Base-by-base conservation (phyloP, 768 basidiomycete species). In the Amanita jacksonii region DNA sequence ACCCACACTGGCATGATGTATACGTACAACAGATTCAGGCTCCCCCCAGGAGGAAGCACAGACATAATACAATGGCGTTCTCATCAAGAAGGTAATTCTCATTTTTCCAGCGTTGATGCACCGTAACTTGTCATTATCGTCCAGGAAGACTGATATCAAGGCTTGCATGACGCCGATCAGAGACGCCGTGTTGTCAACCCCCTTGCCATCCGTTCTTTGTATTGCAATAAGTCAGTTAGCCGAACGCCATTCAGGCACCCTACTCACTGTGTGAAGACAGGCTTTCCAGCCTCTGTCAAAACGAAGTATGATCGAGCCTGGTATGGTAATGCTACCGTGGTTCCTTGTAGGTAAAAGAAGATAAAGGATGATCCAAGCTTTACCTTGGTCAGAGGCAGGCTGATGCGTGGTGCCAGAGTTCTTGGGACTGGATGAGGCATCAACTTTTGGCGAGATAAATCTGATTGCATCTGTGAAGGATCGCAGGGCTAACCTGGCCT, bases 231-330 rank as follows among this genome's bases (percentile, higher is more conserved):
- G 39, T n/a, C n/a, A n/a, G 43, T 51, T 36, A 49, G 45, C 28
- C 41, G 40, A 40, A 8, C 24, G n/a, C 22, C 18, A n/a, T 34
- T 18, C 40, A 32, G 19, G 18, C 1, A 23, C 40, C 30, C 32
- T 34, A 34, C 36, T 47, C 60, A 86, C 92, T 87, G 89, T 33
- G 79, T 72, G 56, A 87, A 99, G 8, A 99, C 92, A n/a, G 93
- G 93, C 62, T 99, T 98, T 22, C 96, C 96, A 23, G 96, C 96
- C 49, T 93, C 81, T 0, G 93, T 97, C 15, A 98, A 72, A 12
- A 97, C 76, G 56, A 87, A 96, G 60, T 97, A 99, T 57, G 89
- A 78, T 41, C 92, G 72, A 18, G 74, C 76, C 41, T 69, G 65
- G 54, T 68, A 74, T 39, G 58, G 57, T 41, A 64, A 55, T 28